phyloP scores from a whole-genome alignment of 1,139 yeast species.

The Nakaseomyces kungkrabaensis region DNA sequence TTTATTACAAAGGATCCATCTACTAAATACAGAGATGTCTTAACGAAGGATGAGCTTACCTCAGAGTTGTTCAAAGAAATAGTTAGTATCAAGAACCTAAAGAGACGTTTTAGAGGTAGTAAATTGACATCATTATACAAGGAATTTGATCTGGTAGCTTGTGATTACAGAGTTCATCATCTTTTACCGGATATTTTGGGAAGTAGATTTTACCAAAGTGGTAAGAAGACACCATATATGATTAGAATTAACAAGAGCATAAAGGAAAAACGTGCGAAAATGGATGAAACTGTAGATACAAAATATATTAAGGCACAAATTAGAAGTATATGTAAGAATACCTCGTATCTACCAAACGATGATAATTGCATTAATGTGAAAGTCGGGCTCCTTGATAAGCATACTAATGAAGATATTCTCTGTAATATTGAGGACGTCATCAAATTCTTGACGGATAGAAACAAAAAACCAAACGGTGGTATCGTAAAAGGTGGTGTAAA shows the following conservation, averaged over 20 bases:
- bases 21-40: conserved; percentile 38
- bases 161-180: conserved; percentile 56
- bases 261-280: conserved; percentile 28
- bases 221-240: conserved; percentile 40
- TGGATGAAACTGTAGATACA: conserved; percentile 36
- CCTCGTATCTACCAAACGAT: conserved; percentile 50
- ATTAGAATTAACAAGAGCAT: conserved; percentile 53
- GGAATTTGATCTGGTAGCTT: conserved; percentile 55
- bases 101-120: conserved; percentile 37
- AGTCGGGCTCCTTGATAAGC: conserved; percentile 45
- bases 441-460: conserved; percentile 39
- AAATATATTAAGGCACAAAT: conserved; percentile 52
- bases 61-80: conserved; percentile 52
- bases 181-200: conserved; percentile 49
- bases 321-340: conserved; percentile 49
- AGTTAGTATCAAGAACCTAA: conserved; percentile 47
- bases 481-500: conserved; percentile 36
- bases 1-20: conserved; percentile 64
- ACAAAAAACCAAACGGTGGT: conserved; percentile 51
- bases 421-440: conserved; percentile 49
- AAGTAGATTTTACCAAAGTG: conserved; percentile 42
- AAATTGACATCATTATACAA: conserved; percentile 40
- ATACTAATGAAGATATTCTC: conserved; percentile 34
- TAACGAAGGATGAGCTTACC: conserved; percentile 40
- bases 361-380: conserved; percentile 36